A percentile compares a stretch with the other conserved stretches of the same genome.
phyloP scores from a whole-genome alignment of 768 basidiomycete genomes.

The Russula vinacea region DNA sequence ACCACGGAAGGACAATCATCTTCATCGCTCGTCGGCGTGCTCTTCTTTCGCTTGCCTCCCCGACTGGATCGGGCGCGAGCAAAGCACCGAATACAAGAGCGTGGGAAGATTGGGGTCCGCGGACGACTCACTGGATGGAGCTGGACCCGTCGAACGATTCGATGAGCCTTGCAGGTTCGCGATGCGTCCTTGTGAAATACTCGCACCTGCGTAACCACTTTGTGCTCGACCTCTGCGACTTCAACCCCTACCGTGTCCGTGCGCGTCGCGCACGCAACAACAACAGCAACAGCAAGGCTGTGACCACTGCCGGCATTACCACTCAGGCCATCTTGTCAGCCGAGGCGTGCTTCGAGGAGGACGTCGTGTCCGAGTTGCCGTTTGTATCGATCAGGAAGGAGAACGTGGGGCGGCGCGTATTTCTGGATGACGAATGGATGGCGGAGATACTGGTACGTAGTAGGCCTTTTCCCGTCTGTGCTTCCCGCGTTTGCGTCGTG shows the following conservation, averaged over 20 bases:
- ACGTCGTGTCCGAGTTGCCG: slow-evolving; percentile 20
- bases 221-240: slow-evolving; percentile 19
- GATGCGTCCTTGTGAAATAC: slow-evolving; percentile 21
- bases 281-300: neutral
- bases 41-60: slow-evolving; percentile 14
- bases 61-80: neutral
- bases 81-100: neutral
- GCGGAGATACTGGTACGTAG: slow-evolving; percentile 17
- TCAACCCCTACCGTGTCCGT: slow-evolving; percentile 19
- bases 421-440: slow-evolving; percentile 24
- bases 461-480: neutral
- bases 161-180: slow-evolving; percentile 23
- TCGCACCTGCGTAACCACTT: slow-evolving; percentile 17
- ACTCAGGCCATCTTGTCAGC: slow-evolving; percentile 7
- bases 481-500: neutral
- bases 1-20: slow-evolving; percentile 18
- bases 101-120: slow-evolving; percentile 26
- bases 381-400: slow-evolving; percentile 20
- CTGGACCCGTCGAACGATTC: slow-evolving; percentile 21
- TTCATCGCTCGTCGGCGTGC: slow-evolving; percentile 16
- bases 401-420: slow-evolving; percentile 16
- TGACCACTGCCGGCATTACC: neutral
- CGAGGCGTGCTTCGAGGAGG: slow-evolving; percentile 20
- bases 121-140: slow-evolving; percentile 24
- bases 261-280: neutral